These are phyloP conservation scores for Leccinum sublutescens DNA, from an alignment of 768 basidiomycete species.

Conservation along the genomic window DNA sequence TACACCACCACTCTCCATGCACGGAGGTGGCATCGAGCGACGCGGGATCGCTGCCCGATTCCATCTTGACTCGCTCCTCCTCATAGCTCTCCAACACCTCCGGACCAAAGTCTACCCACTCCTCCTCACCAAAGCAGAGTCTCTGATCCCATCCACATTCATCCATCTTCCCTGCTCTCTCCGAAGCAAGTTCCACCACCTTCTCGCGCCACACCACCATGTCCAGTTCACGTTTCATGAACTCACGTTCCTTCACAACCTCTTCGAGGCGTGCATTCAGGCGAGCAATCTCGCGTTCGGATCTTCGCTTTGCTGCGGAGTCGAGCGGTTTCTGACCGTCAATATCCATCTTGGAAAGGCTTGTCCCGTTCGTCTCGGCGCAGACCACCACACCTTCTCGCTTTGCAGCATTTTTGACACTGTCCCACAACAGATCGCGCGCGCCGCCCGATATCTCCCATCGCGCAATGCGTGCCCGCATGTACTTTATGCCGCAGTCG, in stretches of 20 bases:
- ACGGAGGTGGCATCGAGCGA: constrained; percentile 33
- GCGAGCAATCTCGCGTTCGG: constrained; percentile 54
- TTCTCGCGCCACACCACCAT: constrained; percentile 68
- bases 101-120: constrained; percentile 67
- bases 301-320: constrained; percentile 43
- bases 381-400: constrained; percentile 68
- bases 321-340: constrained; percentile 21
- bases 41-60: constrained; percentile 37
- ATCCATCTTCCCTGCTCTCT: constrained; percentile 58
- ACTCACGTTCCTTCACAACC: constrained; percentile 59
- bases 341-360: constrained; percentile 24
- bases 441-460: constrained; percentile 65
- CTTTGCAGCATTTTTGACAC: constrained; percentile 65
- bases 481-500: constrained; percentile 77
- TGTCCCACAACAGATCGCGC: constrained; percentile 67
- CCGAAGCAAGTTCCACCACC: constrained; percentile 63
- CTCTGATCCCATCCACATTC: constrained; percentile 91
- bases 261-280: constrained; percentile 54
- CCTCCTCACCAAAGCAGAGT: constrained; percentile 78
- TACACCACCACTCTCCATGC: constrained; percentile 74
- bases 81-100: constrained; percentile 74
- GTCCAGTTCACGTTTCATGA: constrained; percentile 67
- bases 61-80: constrained; percentile 37
- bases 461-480: constrained; percentile 60
- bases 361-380: constrained; percentile 31